Conservation (phyloP, 768 basidiomycete genomes). For the Leccinum sublutescens region DNA sequence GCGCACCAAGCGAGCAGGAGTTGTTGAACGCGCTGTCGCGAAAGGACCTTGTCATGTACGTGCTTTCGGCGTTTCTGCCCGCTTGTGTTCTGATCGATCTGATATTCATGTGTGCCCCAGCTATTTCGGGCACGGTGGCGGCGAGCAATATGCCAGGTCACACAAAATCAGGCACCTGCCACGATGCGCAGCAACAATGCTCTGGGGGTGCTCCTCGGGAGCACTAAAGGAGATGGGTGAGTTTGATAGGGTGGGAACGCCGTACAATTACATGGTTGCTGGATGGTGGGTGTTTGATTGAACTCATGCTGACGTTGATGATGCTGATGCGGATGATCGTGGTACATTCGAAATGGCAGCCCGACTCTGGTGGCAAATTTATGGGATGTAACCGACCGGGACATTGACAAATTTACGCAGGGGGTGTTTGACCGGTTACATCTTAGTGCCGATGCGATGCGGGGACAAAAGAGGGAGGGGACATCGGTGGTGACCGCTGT, state of each 20-base stretch:
- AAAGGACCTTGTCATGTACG: conserved; percentile 89
- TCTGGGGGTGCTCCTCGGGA: conserved; percentile 99
- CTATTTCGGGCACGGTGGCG: conserved; percentile 97
- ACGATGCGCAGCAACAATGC: conserved; percentile 90
- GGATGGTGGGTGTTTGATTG: conserved; percentile 74
- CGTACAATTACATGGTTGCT: conserved; percentile 94
- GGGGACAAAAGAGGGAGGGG: conserved; percentile 4
- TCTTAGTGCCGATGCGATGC: conserved; percentile 39
- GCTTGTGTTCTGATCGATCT: background rate
- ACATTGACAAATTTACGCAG: conserved; percentile 91
- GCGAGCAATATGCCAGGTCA: conserved; percentile 89
- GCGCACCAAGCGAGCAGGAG: conserved; percentile 80
- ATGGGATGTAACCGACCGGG: conserved; percentile 98
- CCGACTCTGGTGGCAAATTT: conserved; percentile 92
- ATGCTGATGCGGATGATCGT: background rate
- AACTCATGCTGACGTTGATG: background rate
- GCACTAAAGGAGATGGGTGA: conserved; percentile 87
- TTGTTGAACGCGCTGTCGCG: conserved; percentile 66
- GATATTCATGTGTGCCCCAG: conserved; percentile 38
- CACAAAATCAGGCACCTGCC: conserved; percentile 79
- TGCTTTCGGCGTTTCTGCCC: conserved; percentile 18
- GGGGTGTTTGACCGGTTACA: conserved; percentile 74
- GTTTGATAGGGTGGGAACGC: conserved; percentile 89
- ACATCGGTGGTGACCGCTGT: conserved; percentile 73
- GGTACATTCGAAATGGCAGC: conserved; percentile 38